Conservation (phyloP, 176 grass and related monocot genomes). For the Hordeum marinum region DNA sequence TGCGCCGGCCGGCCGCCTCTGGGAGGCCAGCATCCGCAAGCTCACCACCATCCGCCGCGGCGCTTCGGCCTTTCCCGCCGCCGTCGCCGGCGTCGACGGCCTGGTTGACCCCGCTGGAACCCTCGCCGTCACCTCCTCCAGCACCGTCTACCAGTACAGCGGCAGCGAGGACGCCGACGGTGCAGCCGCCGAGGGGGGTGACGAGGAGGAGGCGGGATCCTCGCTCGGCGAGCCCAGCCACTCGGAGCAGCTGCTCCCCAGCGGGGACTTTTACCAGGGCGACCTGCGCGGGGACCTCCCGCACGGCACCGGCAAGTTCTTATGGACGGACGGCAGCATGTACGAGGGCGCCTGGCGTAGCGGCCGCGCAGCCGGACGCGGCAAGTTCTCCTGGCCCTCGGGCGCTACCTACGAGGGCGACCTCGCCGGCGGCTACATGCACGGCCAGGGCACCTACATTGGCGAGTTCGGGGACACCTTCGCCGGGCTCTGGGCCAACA, state of each 20-base stretch:
- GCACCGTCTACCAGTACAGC: conserved; percentile 29
- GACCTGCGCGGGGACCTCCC: conserved; percentile 42
- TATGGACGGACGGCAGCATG: conserved; percentile 82
- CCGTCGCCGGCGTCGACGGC: background rate
- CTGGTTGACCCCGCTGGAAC: background rate
- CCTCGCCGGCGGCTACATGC: conserved; percentile 58
- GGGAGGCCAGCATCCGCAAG: conserved; percentile 58
- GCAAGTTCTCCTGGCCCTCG: conserved; percentile 73
- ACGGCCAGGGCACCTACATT: conserved; percentile 63
- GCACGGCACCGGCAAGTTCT: conserved; percentile 62
- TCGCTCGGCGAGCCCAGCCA: conserved; percentile 31
- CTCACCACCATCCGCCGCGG: conserved; percentile 40
- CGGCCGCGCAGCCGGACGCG: conserved; percentile 53
- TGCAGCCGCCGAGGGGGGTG: background rate
- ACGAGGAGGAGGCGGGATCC: background rate
- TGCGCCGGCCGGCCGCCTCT: conserved; percentile 37
- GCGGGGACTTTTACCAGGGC: conserved; percentile 68
- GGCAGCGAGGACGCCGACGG: background rate
- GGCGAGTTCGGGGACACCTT: conserved; percentile 73
- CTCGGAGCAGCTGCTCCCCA: conserved; percentile 41
- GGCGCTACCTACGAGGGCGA: conserved; percentile 86
- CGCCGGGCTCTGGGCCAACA: conserved; percentile 54
- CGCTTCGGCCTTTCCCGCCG: background rate
- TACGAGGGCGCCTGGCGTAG: conserved; percentile 63
- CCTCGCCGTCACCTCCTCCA: conserved; percentile 19